phyloP scores from a whole-genome alignment of 805 yeast species.

The Komagataella mondaviorum region DNA sequence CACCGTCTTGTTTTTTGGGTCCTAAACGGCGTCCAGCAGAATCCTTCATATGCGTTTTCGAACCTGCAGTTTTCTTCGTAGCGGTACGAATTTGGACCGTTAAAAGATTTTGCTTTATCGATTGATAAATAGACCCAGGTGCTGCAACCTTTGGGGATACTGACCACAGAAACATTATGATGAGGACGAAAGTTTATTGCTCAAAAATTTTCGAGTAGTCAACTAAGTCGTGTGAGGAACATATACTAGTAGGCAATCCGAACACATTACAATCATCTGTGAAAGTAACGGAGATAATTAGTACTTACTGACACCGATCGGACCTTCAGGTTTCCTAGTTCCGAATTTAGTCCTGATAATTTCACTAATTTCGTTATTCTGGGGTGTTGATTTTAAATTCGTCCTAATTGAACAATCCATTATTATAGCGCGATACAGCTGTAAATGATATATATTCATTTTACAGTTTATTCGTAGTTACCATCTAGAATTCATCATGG shows the following conservation, averaged over 20 bases:
- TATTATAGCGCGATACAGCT: not conserved
- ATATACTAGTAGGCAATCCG: not conserved
- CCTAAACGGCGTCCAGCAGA: conserved; percentile 94
- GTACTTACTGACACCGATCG: not conserved
- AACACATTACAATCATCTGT: not conserved
- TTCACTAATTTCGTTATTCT: not conserved
- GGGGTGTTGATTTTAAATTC: not conserved
- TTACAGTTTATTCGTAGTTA: not conserved
- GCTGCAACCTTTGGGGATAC: not conserved
- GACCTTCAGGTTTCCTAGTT: not conserved
- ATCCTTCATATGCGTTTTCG: conserved; percentile 87
- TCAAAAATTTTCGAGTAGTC: too few species aligned
- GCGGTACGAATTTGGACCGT: conserved; percentile 61
- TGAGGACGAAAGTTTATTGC: not conserved
- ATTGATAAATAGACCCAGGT: not conserved
- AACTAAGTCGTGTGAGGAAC: not conserved
- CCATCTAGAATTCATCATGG: conserved; percentile 18
- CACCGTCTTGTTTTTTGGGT: conserved; percentile 75
- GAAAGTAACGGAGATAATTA: not conserved
- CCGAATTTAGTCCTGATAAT: not conserved
- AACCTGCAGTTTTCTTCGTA: conserved; percentile 88
- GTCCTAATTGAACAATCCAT: not conserved
- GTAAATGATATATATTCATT: not conserved
- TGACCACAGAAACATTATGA: not conserved
- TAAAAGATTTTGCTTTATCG: conserved; percentile 1